Base-by-base conservation (phyloP, 2,329 filamentous ascomycete genomes). In the Paraphaeosphaeria minitans region DNA sequence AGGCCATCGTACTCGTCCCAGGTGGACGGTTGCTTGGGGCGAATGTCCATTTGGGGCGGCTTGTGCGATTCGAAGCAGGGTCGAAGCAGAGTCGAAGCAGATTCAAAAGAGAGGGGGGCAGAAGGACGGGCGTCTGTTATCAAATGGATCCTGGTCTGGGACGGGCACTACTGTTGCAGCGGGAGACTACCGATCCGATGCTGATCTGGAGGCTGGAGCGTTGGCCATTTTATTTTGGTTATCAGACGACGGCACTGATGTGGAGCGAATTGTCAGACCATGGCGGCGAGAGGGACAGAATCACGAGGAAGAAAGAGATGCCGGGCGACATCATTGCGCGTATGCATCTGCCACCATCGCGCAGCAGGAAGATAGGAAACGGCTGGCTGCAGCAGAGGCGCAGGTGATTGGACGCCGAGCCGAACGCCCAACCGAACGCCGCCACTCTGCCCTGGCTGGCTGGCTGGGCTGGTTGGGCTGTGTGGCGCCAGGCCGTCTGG, bases 1-100 rank as follows among this genome's bases (percentile, higher is more conserved):
- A 70, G 76, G 57, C 76, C 76, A 53, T 81, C 79, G 66, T 82
- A 81, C 53, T 77, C 76, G 57, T 76, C 72, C 80, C 80, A 82
- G 33, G 72, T 78, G 31, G 79, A 68, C n/a, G 80, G 80, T 66
- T 76, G 75, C 63, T 76, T 77, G 55, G 72, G 72, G 60, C 66
- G 67, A 60, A 75, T 74, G 57, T 76, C 75, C 76, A 78, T 77
- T 57, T 59, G 53, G 53, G 63, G 49, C 16, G 56, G 56, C 43
- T 54, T 24, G 41, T 14, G 33, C 31, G 27, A 37, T 27, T n/a
- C 22, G 56, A 27, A 51, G 53, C 39, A 47, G 58, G 48, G 48
- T 37, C 19, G 59, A 49, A 47, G 56, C 48, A 51, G 60, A 63
- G 54, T n/a, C 22, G 56, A 27, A 51, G 53, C 39, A 47, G 58